Evolutionary conservation across 352 stramenopile genomes (phyloP).

Genomic region (Aphanomyces euteiches): DNA sequence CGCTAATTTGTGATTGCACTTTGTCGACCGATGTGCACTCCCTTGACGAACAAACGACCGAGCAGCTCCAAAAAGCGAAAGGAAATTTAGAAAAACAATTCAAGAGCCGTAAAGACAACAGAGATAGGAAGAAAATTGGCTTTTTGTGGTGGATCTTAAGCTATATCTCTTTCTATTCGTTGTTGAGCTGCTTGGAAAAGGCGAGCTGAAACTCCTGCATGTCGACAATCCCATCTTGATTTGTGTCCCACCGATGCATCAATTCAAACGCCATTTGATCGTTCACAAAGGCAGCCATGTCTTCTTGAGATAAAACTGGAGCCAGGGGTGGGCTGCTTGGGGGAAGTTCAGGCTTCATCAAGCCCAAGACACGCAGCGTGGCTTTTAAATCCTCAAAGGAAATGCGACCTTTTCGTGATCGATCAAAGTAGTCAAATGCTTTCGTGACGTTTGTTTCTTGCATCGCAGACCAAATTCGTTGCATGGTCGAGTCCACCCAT

Average conservation of each 20-base stretch:
- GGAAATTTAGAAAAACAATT: no score
- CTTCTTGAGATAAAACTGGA: no score
- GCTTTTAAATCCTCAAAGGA: slow-evolving; percentile 28
- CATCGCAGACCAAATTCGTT: background rate
- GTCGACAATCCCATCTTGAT: slow-evolving; percentile 85
- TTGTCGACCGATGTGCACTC: no score
- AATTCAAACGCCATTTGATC: slow-evolving; percentile 91
- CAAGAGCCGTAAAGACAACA: no score
- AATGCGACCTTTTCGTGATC: slow-evolving; percentile 17
- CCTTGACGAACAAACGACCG: no score
- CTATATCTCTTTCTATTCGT: background rate
- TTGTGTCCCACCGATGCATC: slow-evolving; percentile 90
- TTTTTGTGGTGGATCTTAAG: no score
- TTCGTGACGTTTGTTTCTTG: slow-evolving; percentile 7
- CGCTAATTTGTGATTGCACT: no score
- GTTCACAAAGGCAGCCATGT: slow-evolving; percentile 50
- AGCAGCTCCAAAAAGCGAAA: no score
- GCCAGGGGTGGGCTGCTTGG: background rate
- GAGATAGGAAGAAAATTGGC: no score
- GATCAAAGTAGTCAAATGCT: slow-evolving; percentile 30
- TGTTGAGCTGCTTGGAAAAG: slow-evolving; percentile 5
- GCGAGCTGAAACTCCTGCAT: slow-evolving; percentile 75
- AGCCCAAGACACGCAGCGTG: slow-evolving; percentile 23
- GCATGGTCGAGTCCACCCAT: slow-evolving; percentile 7
- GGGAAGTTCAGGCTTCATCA: slow-evolving; percentile 14